Conservation (phyloP, 106 monocot species). For the Triglochin maritima region DNA sequence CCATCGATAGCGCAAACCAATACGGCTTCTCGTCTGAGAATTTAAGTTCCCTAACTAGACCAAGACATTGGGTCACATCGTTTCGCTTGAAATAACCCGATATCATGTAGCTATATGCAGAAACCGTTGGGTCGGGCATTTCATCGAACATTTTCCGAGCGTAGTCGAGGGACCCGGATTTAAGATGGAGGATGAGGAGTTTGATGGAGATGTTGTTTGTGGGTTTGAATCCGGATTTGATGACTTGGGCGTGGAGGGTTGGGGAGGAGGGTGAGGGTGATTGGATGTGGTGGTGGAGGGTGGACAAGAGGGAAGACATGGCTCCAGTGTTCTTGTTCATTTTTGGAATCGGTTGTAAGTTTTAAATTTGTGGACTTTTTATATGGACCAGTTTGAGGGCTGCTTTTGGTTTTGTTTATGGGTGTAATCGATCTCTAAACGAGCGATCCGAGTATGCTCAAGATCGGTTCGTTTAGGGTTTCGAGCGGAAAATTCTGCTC, state of each 20-base stretch:
- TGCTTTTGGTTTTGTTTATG: no score
- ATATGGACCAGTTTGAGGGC: no score
- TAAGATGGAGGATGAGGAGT: conserved; percentile 58
- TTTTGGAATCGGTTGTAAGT: no score
- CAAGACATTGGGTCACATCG: conserved; percentile 19
- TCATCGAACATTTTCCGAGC: conserved; percentile 69
- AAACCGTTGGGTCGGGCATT: conserved; percentile 49
- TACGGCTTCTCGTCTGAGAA: conserved; percentile 46
- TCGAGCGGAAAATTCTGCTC: no score
- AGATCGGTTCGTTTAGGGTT: no score
- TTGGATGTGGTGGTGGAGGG: conserved; percentile 48
- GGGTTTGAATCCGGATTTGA: conserved; percentile 28
- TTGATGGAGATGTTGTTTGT: conserved; percentile 53
- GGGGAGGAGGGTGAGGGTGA: conserved; percentile 32
- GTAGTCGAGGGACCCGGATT: conserved; percentile 34
- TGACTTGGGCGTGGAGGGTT: conserved; percentile 30
- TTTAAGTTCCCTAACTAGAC: conserved; percentile 28
- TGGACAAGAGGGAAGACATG: conserved; percentile 2
- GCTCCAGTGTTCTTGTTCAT: background rate
- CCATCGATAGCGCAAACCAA: conserved; percentile 76
- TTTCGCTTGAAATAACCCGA: conserved; percentile 57
- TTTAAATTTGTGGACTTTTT: no score
- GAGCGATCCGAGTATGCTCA: no score
- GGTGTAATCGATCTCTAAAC: no score
- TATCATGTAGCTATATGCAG: conserved; percentile 65